A percentile compares a stretch with the other conserved stretches of the same genome.
Conservation (phyloP, 1,139 yeast species). For the Kodamaea suecica region DNA sequence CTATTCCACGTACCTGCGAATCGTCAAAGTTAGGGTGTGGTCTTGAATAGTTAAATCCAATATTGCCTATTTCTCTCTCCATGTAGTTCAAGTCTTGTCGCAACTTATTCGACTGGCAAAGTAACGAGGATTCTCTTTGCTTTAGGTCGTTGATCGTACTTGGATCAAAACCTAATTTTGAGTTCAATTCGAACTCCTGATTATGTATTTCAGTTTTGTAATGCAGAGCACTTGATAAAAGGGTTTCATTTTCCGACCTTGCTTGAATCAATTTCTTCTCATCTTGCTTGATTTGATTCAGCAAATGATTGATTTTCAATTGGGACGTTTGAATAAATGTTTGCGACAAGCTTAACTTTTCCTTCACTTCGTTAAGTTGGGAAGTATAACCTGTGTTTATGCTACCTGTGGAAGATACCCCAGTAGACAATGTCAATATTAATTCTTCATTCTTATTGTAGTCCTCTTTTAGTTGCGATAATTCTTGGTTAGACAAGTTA, state of each 20-base stretch:
- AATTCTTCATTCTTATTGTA: conserved; percentile 71
- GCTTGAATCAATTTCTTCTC: conserved; percentile 56
- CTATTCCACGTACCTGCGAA: conserved; percentile 75
- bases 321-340: conserved; percentile 60
- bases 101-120: conserved; percentile 35
- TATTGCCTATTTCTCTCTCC: conserved; percentile 63
- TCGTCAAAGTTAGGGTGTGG: conserved; percentile 64
- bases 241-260: conserved; percentile 45
- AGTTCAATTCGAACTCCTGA: conserved; percentile 43
- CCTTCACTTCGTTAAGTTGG: conserved; percentile 67
- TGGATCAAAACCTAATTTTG: conserved; percentile 59
- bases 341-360: conserved; percentile 50
- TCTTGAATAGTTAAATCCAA: conserved; percentile 70
- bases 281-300: conserved; percentile 51
- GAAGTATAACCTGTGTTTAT: conserved; percentile 60
- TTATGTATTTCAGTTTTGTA: conserved; percentile 37
- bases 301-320: conserved; percentile 57
- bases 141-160: conserved; percentile 45
- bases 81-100: conserved; percentile 52
- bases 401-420: conserved; percentile 79
- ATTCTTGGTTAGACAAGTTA: conserved; percentile 38
- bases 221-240: conserved; percentile 41
- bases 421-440: conserved; percentile 80
- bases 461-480: conserved; percentile 47
- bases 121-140: conserved; percentile 33